These are phyloP conservation scores for Thraustochytrium striatum DNA, from an alignment of 352 stramenopile species.

Conservation along the genomic window DNA sequence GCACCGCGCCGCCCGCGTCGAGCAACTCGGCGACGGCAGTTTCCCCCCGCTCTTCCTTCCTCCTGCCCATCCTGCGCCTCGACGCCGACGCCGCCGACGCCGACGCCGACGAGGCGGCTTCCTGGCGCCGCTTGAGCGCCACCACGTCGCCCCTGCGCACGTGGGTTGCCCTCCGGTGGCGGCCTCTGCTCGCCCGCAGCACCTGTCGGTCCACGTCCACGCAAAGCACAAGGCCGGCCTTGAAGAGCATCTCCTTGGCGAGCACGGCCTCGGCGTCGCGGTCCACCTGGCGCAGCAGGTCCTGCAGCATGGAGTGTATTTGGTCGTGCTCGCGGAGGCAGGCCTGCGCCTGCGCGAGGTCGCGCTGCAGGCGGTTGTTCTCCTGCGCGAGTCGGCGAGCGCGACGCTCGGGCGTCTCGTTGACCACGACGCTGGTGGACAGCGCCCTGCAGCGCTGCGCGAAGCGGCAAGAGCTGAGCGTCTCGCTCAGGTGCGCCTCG, in stretches of 20 bases:
- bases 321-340: slow-evolving; percentile 37
- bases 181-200: no score
- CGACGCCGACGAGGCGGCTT: not conserved
- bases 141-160: not conserved
- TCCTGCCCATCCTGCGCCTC: no score
- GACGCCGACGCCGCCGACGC: no score
- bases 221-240: not conserved
- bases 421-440: slow-evolving; percentile 44
- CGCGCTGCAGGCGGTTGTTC: not conserved
- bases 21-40: not conserved
- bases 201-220: slow-evolving; percentile 28
- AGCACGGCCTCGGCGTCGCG: slow-evolving; percentile 1
- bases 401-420: slow-evolving; percentile 12
- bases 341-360: slow-evolving; percentile 3
- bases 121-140: not conserved
- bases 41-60: not conserved
- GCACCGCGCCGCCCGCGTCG: not conserved
- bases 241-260: slow-evolving; percentile 4
- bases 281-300: slow-evolving; percentile 11
- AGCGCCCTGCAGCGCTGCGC: slow-evolving; percentile 53
- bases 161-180: not conserved
- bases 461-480: slow-evolving; percentile 53
- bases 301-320: slow-evolving; percentile 7
- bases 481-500: slow-evolving; percentile 41
- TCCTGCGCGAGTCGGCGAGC: slow-evolving; percentile 5